Base-by-base conservation (phyloP, 2,329 filamentous ascomycete genomes). In the Ceratocystiopsis sp. region DNA sequence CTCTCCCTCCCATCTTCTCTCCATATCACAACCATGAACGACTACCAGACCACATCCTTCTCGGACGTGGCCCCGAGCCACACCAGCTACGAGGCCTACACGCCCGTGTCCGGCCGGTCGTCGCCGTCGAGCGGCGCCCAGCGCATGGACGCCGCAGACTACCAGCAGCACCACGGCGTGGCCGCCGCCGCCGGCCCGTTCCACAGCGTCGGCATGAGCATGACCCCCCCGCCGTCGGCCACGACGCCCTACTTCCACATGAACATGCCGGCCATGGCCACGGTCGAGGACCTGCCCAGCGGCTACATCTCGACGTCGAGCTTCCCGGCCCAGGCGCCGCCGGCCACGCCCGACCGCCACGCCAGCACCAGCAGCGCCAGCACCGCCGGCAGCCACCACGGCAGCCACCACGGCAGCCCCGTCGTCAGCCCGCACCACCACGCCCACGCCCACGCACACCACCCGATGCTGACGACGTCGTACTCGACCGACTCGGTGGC, bases 381-480 rank as follows among this genome's bases (percentile, higher is more conserved):
- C 45, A 35, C 37, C 12, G 37, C n/a, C 25, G 16, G 37, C 42
- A 44, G 44, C 29, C 45, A 43, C 18, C 39, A 17, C 9, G 21
- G 21, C 21, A 81, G 84, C 38, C 81, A 79, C 57, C 93, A 81
- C 58, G 93, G 82, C n/a, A n/a, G n/a, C n/a, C n/a, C n/a, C n/a
- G n/a, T 8, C 21, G 21, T 21, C 21, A 21, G 21, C 21, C 21
- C 21, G 21, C 21, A 21, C 21, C 4, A 21, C 21, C 21, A 21
- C 21, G 4, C 4, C 21, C 21, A 21, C n/a, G 21, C 21, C 4
- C 21, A 4, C 21, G 21, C 21, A 21, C 82, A 85, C 50, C 32
- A 33, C 47, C 82, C 84, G 50, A 93, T 77, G 49, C 84, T 75
- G 49, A 80, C 73, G 38, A 85, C 79, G 52, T 91, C 87, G 35